phyloP scores from a whole-genome alignment of 768 basidiomycete genomes.

The Saitozyma podzolica region DNA sequence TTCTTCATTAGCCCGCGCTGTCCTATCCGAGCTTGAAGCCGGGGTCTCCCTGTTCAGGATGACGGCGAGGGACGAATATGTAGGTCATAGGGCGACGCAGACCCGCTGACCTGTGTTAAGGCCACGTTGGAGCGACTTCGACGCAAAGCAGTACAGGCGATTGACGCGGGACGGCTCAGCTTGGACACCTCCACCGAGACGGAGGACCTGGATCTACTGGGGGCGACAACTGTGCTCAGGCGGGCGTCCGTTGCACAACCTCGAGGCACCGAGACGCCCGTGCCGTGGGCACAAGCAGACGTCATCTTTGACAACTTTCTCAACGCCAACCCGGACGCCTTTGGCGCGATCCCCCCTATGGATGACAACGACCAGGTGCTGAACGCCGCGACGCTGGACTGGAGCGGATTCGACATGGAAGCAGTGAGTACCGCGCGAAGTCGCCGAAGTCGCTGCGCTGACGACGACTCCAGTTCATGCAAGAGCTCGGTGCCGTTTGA shows the following conservation, averaged over 20 bases:
- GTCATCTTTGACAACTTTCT: background rate
- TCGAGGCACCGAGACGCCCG: too few relatives aligned
- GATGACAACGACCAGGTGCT: too few relatives aligned
- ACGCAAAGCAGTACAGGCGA: background rate
- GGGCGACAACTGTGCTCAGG: constrained; percentile 1
- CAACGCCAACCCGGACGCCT: background rate
- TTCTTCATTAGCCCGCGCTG: constrained; percentile 1
- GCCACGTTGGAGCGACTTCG: constrained; percentile 3
- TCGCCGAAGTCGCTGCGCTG: background rate
- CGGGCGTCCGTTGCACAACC: too few relatives aligned
- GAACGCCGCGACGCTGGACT: too few relatives aligned
- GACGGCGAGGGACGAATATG: constrained; percentile 7
- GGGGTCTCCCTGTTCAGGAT: constrained; percentile 9
- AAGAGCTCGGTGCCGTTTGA: constrained; percentile 1
- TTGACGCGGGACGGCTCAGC: background rate
- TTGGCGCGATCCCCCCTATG: background rate
- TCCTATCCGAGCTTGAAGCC: constrained; percentile 3
- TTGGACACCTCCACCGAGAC: background rate
- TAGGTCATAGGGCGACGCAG: background rate
- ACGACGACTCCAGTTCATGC: constrained; percentile 5
- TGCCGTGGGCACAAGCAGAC: background rate
- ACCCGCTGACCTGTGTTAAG: background rate
- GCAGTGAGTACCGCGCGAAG: background rate
- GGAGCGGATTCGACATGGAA: constrained; percentile 8
- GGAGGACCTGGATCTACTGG: constrained; percentile 11